Base-by-base conservation (phyloP, 305 asterid genomes). In the Fraxinus velutina region DNA sequence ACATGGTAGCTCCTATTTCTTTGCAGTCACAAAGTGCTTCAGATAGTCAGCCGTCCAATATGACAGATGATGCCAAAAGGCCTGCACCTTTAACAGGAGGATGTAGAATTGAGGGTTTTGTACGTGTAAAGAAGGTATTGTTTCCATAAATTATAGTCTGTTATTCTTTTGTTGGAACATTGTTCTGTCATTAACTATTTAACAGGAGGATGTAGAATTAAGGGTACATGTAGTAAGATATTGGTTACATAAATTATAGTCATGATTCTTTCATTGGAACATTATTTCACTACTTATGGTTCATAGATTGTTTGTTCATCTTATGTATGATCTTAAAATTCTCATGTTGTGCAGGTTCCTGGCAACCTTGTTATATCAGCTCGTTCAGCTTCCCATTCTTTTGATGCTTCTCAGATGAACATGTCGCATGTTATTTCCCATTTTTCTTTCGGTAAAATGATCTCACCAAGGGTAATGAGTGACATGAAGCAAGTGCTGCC, bases 31-130 rank as follows among this genome's bases (percentile, higher is more conserved):
- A 80, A 79, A 82, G 15, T 78, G 90, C 90, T 80, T 88, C 91
- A 30, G 94, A 86, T 77, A 88, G 87, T 82, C 80, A 77, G 57
- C 74, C 90, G 21, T 27, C 81, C 33, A 86, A 86, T 15, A 80
- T 66, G 64, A 88, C 86, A 86, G 92, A 89, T 75, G 87, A 82
- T 66, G 39, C 60, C 12, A 94, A 93, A 90, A 90, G 91, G 81
- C 97, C 97, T 83, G 98, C 98, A 77, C 99, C 99, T 72, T 83
- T 74, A 80, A 60, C 98, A 12, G 99, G 98, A 86, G 98, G 99
- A 19, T 94, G 99, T 83, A 90, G 97, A 88, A 68, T 96, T 86
- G 99, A 94, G 86, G 99, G 98, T 75, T 93, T 93, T 88, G 96
- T 94, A 50, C 99, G 97, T 82, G 98, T 94, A 81, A 96, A 94